Evolutionary conservation across 371 early-diverging fungal species (phyloP), one percentile per base, ranked within the genome.

Genomic region (Mortierella sp.): DNA sequence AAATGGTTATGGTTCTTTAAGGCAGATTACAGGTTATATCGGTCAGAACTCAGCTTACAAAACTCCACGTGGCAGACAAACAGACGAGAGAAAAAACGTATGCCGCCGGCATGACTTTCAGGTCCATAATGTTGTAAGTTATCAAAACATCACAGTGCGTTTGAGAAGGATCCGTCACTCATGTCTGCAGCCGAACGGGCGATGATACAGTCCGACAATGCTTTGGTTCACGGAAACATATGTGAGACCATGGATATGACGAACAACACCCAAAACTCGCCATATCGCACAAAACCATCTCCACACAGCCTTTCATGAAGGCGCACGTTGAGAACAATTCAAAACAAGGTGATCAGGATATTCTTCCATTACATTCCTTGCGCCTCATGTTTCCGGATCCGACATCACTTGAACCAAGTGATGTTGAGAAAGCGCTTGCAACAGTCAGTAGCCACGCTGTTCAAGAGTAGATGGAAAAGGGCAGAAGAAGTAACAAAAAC

Each of bases 211-310:
- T 62, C 54, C n/a, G 14, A 12, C 30, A 56, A 55, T 31, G 37
- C 62, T 21, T 61, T 56, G 28, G 69, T 46, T 1, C 69, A 61
- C 14, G 69, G 58, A 0, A 27, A 17, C 48, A 67, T 67, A 54
- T 59, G 60, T 53, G 67, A 66, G 30, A 54, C 34, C 0, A 3
- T 8, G 60, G 60, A 52, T 46, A 43, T 42, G 21, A 3, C 50
- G 60, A 59, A n/a, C 60, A 59, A 23, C 57, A 57, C 21, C 19
- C 48, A 26, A 42, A 53, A 47, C 63, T 48, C n/a, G 48, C 63
- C 41, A 47, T 39, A 0, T 62, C 63, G 11, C 55, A 62, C 63
- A 53, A 19, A 31, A 62, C 8, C 42, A 27, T 54, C 39, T 54
- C 63, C 3, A 62, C 63, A 0, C 54, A 60, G 43, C 8, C 14